Conservation (phyloP, 805 yeast species). For the Dipodascopsis tothii region DNA sequence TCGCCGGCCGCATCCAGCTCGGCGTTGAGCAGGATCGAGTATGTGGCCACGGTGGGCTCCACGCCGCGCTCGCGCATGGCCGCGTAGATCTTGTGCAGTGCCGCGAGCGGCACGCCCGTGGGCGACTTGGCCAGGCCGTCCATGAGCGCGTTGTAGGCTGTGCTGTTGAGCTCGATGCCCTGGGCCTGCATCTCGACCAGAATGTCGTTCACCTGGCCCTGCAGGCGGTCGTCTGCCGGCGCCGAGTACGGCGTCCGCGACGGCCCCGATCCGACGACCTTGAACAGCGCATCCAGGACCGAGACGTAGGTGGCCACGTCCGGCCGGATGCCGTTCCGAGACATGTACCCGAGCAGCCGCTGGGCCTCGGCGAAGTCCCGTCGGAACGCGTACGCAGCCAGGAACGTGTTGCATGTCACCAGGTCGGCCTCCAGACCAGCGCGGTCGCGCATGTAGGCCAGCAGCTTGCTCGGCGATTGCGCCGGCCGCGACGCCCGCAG, state of each 20-base stretch:
- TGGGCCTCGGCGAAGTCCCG: slow-evolving; percentile 2
- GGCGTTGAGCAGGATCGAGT: not conserved
- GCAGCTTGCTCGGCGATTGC: not conserved
- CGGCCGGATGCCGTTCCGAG: slow-evolving; percentile 4
- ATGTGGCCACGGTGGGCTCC: not conserved
- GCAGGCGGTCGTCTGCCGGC: slow-evolving; percentile 2
- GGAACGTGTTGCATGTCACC: slow-evolving; percentile 5
- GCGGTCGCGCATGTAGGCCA: not conserved
- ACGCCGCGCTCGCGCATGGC: not conserved
- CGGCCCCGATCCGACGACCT: not conserved
- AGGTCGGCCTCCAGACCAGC: slow-evolving; percentile 1
- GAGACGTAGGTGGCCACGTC: slow-evolving; percentile 11
- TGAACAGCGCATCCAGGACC: slow-evolving; percentile 1
- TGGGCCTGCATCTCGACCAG: slow-evolving; percentile 1
- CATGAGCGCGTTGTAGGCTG: slow-evolving; percentile 5
- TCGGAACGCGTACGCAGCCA: slow-evolving; percentile 2
- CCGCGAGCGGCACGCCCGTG: not conserved
- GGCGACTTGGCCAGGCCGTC: slow-evolving; percentile 6
- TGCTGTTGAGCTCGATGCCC: slow-evolving; percentile 1
- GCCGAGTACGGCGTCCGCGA: not conserved
- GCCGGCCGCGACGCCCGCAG: not conserved
- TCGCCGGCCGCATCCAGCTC: not conserved
- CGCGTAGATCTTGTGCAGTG: not conserved
- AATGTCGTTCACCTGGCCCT: not conserved
- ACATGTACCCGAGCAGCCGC: slow-evolving; percentile 6